A percentile compares a stretch with the other conserved stretches of the same genome.
phyloP scores from a whole-genome alignment of 164 flowering plant species.

The Umbellularia californica region DNA sequence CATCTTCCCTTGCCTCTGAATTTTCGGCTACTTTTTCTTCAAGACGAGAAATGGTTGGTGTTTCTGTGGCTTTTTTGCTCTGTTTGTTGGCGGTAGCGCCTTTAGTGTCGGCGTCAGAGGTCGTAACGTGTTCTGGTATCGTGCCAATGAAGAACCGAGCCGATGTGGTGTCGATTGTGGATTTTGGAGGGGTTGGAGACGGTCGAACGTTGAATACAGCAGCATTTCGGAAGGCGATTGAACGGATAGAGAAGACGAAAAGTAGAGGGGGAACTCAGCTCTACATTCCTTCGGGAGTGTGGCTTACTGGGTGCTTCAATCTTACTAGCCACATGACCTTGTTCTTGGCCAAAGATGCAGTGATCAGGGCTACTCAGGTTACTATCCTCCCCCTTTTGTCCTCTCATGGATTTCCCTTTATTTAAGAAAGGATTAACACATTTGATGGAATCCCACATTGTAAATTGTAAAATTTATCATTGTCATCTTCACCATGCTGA shows the following conservation, averaged over 20 bases:
- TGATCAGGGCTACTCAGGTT: conserved; percentile 82
- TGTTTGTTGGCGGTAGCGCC: conserved; percentile 9
- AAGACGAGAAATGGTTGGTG: conserved; percentile 13
- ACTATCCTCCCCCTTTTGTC: neutral
- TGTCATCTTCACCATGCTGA: too few species aligned
- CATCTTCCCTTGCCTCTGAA: conserved; percentile 4
- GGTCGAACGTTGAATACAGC: conserved; percentile 78
- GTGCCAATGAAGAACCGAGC: conserved; percentile 62
- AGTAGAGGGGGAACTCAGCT: conserved; percentile 85
- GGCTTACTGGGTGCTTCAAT: conserved; percentile 70
- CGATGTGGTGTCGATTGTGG: conserved; percentile 68
- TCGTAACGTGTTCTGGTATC: conserved; percentile 65
- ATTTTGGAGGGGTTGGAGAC: conserved; percentile 92
- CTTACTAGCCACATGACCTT: conserved; percentile 95
- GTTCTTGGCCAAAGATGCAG: conserved; percentile 76
- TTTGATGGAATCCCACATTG: neutral
- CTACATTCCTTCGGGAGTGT: conserved; percentile 84
- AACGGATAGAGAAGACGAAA: conserved; percentile 66
- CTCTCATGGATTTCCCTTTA: neutral
- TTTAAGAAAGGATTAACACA: neutral
- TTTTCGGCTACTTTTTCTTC: too few species aligned
- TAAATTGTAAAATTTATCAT: too few species aligned
- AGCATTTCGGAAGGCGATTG: conserved; percentile 76
- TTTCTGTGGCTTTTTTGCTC: conserved; percentile 4
- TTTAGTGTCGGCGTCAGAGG: conserved; percentile 13